Evolutionary conservation across 2,329 filamentous ascomycete species (phyloP).

Genomic region (Ustulina deusta): DNA sequence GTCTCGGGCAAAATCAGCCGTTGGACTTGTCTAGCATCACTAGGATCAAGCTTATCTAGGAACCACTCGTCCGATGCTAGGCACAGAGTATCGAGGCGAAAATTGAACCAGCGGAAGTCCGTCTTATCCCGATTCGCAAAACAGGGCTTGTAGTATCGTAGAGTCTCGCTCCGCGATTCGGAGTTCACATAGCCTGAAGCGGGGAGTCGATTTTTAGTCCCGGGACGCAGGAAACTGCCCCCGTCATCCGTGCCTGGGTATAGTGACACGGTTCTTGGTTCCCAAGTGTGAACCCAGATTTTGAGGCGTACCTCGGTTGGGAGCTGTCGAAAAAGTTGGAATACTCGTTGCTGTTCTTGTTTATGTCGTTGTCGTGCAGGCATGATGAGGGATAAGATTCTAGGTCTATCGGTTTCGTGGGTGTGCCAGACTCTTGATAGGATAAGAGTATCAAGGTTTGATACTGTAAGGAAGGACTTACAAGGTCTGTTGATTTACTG

Average conservation of each 20-base stretch:
- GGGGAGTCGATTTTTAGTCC: not conserved
- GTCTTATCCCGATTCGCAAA: not conserved
- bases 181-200: conserved; percentile 24
- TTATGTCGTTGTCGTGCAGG: not conserved
- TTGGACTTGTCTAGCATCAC: conserved; percentile 4
- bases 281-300: conserved; percentile 12
- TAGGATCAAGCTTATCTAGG: not conserved
- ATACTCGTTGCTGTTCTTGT: not conserved
- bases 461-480: no score
- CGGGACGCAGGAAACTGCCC: not conserved
- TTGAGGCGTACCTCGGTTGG: conserved; percentile 18
- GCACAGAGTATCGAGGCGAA: conserved; percentile 20
- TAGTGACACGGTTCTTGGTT: conserved; percentile 8
- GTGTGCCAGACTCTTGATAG: no score
- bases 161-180: conserved; percentile 24
- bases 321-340: conserved; percentile 21
- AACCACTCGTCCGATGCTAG: not conserved
- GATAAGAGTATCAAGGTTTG: no score
- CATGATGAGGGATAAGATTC: not conserved
- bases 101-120: conserved; percentile 25
- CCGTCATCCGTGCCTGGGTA: not conserved
- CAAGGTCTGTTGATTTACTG: no score
- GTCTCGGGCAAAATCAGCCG: not conserved
- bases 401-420: no score
- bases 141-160: conserved; percentile 22